Conservation (phyloP, 352 stramenopile genomes). For the Blastocystis sp. region DNA sequence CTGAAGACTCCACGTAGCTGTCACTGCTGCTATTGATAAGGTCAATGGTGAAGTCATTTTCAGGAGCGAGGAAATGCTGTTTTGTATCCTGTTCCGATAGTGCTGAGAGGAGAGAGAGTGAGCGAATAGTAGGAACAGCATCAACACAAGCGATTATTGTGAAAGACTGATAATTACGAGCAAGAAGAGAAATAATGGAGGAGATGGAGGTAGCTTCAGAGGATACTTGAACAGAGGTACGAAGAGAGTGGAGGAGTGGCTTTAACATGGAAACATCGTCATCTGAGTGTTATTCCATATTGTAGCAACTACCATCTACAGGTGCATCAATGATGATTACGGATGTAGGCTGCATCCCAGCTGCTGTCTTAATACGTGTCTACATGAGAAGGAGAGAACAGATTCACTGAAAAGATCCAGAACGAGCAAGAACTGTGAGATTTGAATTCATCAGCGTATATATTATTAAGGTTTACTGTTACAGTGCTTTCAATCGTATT, state of each 20-base stretch:
- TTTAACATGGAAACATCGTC: too few relatives aligned
- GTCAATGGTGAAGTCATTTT: slow-evolving; percentile 10
- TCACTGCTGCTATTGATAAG: slow-evolving; percentile 3
- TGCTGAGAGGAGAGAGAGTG: not conserved
- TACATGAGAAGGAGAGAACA: not conserved
- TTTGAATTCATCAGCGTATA: not conserved
- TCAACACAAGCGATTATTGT: not conserved
- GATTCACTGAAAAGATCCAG: not conserved
- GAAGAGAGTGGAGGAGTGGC: not conserved
- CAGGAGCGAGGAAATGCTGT: not conserved
- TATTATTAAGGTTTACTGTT: not conserved
- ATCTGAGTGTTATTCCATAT: too few relatives aligned
- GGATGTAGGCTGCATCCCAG: not conserved
- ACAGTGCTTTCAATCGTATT: not conserved
- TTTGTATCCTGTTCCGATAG: too few relatives aligned
- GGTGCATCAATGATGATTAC: too few relatives aligned
- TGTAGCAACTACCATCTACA: too few relatives aligned
- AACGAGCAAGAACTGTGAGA: not conserved
- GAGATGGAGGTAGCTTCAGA: not conserved
- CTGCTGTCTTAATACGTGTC: not conserved
- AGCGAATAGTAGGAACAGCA: not conserved
- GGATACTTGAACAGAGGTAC: not conserved
- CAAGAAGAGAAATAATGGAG: not conserved
- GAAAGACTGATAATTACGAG: not conserved
- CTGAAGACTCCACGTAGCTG: slow-evolving; percentile 15